Evolutionary conservation across 257 asterid genomes (phyloP), one percentile per base, ranked within the genome.

Genomic region (Scutellaria baicalensis): DNA sequence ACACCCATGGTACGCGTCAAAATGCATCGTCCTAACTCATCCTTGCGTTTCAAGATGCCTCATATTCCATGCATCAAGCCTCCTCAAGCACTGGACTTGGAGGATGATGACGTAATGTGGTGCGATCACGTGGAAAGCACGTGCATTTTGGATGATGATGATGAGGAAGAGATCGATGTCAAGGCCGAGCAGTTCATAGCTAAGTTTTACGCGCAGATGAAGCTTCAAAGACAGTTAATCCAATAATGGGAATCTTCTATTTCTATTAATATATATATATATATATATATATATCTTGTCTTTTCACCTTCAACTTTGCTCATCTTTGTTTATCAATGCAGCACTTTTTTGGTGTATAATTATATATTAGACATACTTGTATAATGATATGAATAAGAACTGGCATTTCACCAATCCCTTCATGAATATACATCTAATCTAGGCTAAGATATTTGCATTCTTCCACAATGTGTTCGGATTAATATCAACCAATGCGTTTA

Each of bases 161-260:
- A 62, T 14, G 75, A 80, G 6, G 90, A 88, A 49, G 92, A 57
- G n/a, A 87, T 91, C 27, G 97, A 89, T 79, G 23, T 72, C 76
- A 91, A 80, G 81, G 97, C 97, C 12, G 97, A 89, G 75, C 58
- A 84, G 77, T 91, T 89, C 52, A 91, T 91, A 11, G 86, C 91
- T 0, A 80, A 73, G 62, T 89, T 91, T 57, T 84, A 91, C 55
- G 74, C 85, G 63, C 89, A 89, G 47, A 87, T 89, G 66, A 82
- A 66, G 80, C 31, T 40, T 21, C 80, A 82, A 49, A 68, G 71
- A 9, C 79, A 78, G 47, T 68, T 66, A 13, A 73, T 84, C 1
- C 52, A 47, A 3, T 52, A 50, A 51, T 27, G 4, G 12, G n/a
- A n/a, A n/a, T n/a, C n/a, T n/a, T n/a, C n/a, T n/a, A n/a, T n/a